Percentiles rank a stretch among this genome's conserved stretches.
Conservation (phyloP, 768 basidiomycete genomes). For the Mycena haematopus region DNA sequence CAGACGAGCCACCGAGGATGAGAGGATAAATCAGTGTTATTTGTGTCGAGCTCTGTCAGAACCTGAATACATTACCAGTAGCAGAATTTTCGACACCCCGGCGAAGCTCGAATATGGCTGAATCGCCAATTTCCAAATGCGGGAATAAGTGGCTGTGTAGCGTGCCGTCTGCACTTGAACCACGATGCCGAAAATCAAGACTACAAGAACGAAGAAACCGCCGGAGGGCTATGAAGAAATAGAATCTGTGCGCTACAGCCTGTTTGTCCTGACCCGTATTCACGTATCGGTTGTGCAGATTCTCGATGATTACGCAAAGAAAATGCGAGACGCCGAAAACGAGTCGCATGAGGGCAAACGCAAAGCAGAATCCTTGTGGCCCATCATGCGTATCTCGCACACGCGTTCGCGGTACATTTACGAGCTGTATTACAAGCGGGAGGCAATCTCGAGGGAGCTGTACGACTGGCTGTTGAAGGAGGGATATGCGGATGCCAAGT, state of each 20-base stretch:
- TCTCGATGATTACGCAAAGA: conserved; percentile 97
- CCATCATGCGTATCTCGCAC: conserved; percentile 98
- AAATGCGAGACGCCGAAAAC: conserved; percentile 99
- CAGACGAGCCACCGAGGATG: too few species aligned
- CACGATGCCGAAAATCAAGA: conserved; percentile 91
- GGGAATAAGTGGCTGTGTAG: neutral
- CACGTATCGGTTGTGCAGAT: conserved; percentile 55
- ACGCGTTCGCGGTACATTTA: conserved; percentile 96
- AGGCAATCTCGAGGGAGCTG: conserved; percentile 89
- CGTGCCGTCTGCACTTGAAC: neutral
- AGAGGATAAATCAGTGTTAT: too few species aligned
- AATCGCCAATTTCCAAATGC: neutral
- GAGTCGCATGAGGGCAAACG: conserved; percentile 99
- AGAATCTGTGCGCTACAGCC: conserved; percentile 60
- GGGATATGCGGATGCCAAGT: conserved; percentile 97
- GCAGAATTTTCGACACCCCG: too few species aligned
- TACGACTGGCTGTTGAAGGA: conserved; percentile 99
- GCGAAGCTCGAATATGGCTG: too few species aligned
- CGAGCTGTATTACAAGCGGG: conserved; percentile 98
- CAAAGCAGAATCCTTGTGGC: conserved; percentile 92
- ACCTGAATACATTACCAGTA: too few species aligned
- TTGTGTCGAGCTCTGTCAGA: too few species aligned
- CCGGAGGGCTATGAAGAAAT: conserved; percentile 98
- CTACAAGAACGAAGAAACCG: conserved; percentile 89
- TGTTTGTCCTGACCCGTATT: conserved; percentile 4